A percentile compares a stretch with the other conserved stretches of the same genome.
Conservation (phyloP, 2,329 filamentous ascomycete species). For the Diplocarpon rosae region DNA sequence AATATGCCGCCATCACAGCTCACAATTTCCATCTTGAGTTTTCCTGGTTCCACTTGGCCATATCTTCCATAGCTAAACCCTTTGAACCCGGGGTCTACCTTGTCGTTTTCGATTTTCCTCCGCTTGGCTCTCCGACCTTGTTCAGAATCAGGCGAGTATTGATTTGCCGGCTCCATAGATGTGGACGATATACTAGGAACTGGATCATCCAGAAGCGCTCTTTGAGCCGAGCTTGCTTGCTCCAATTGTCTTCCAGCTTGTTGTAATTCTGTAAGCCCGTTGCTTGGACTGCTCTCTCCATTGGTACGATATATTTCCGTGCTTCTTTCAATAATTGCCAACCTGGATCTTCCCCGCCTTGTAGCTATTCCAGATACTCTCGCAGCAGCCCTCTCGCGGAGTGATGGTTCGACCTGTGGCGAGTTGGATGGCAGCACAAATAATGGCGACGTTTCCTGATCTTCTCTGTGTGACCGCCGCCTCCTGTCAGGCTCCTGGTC, state of each 20-base stretch:
- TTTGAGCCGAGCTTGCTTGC: conserved; percentile 18
- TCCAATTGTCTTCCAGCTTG: conserved; percentile 22
- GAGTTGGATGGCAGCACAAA: conserved; percentile 18
- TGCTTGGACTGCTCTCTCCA: conserved; percentile 10
- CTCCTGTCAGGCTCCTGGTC: conserved; percentile 17
- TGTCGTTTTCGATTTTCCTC: conserved; percentile 58
- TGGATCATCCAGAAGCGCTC: conserved; percentile 22
- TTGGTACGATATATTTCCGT: conserved; percentile 22
- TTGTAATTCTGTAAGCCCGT: conserved; percentile 18
- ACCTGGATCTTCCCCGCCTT: conserved; percentile 16
- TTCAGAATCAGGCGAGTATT: conserved; percentile 29
- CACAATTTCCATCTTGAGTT: conserved; percentile 74
- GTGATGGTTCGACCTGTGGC: conserved; percentile 6
- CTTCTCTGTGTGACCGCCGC: conserved; percentile 10
- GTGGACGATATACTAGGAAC: conserved; percentile 18
- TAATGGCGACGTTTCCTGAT: conserved; percentile 15
- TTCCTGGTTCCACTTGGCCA: conserved; percentile 76
- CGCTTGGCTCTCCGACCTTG: conserved; percentile 50
- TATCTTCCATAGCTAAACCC: conserved; percentile 74
- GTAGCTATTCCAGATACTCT: not conserved
- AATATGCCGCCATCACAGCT: conserved; percentile 78
- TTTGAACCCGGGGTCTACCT: conserved; percentile 34
- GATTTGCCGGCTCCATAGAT: conserved; percentile 9
- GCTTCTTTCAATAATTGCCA: conserved; percentile 21
- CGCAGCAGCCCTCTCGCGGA: conserved; percentile 7